A percentile compares a stretch with the other conserved stretches of the same genome.
Evolutionary conservation across 805 yeast genomes (phyloP).

Genomic region (Hagleromyces aurorensis): DNA sequence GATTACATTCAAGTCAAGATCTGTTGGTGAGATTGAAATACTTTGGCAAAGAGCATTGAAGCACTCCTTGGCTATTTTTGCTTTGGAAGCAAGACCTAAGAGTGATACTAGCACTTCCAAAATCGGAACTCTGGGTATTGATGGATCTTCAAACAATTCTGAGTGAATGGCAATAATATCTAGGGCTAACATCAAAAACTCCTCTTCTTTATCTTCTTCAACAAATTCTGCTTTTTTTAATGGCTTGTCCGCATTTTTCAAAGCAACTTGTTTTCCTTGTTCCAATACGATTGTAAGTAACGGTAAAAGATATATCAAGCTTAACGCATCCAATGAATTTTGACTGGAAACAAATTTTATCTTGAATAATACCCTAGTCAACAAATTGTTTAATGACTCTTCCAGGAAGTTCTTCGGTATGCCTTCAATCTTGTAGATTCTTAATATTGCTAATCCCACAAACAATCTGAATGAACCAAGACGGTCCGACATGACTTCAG

Average conservation of each 20-base stretch:
- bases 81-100: constrained; percentile 66
- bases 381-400: constrained; percentile 45
- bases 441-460: constrained; percentile 63
- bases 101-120: constrained; percentile 55
- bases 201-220: constrained; percentile 85
- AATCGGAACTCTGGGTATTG: constrained; percentile 63
- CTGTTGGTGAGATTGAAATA: constrained; percentile 53
- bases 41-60: constrained; percentile 70
- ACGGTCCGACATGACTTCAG: constrained; percentile 44
- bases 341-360: constrained; percentile 70
- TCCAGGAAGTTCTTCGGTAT: constrained; percentile 40
- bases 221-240: constrained; percentile 56
- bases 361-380: constrained; percentile 65
- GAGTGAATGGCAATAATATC: constrained; percentile 66
- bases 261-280: constrained; percentile 51
- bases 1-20: constrained; percentile 50
- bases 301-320: constrained; percentile 71
- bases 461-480: constrained; percentile 43
- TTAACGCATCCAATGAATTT: constrained; percentile 55
- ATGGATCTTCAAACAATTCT: constrained; percentile 55
- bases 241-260: constrained; percentile 45
- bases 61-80: constrained; percentile 78
- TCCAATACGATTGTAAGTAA: constrained; percentile 59
- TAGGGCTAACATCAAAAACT: constrained; percentile 66
- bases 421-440: constrained; percentile 42